These are phyloP conservation scores for Mycena vitilis DNA, from an alignment of 768 basidiomycete genomes.

Conservation along the genomic window DNA sequence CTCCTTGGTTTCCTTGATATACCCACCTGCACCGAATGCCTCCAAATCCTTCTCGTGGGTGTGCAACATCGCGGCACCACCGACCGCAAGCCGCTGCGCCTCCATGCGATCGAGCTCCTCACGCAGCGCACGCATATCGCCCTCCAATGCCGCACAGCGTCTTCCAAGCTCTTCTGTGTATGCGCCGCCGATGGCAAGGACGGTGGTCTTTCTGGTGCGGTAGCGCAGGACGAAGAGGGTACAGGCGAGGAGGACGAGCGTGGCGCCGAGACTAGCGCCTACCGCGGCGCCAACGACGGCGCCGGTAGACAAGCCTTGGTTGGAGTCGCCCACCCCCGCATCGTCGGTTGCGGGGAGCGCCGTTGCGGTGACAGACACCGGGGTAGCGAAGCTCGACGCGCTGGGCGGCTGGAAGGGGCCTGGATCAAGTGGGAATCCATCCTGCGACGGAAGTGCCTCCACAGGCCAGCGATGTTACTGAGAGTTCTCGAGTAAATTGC, in stretches of 20 bases:
- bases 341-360: too few relatives aligned
- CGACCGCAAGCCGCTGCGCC: background rate
- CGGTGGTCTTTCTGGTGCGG: background rate
- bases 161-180: too few relatives aligned
- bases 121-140: background rate
- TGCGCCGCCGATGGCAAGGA: background rate
- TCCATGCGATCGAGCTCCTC: conserved; percentile 8
- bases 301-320: background rate
- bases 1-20: background rate
- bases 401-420: too few relatives aligned
- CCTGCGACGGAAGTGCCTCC: too few relatives aligned
- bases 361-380: too few relatives aligned
- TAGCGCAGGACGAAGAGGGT: background rate
- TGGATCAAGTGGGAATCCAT: too few relatives aligned
- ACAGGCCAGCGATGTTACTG: too few relatives aligned
- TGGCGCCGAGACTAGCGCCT: conserved; percentile 14
- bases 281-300: conserved; percentile 13
- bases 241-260: conserved; percentile 15
- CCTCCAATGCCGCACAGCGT: background rate
- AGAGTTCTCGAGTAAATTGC: too few relatives aligned
- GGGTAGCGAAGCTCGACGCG: too few relatives aligned
- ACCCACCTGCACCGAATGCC: background rate
- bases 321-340: too few relatives aligned
- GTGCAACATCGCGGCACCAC: background rate
- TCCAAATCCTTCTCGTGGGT: conserved; percentile 2